Conservation (phyloP, 1,284 basidiomycete genomes). For the Abortiporus biennis region DNA sequence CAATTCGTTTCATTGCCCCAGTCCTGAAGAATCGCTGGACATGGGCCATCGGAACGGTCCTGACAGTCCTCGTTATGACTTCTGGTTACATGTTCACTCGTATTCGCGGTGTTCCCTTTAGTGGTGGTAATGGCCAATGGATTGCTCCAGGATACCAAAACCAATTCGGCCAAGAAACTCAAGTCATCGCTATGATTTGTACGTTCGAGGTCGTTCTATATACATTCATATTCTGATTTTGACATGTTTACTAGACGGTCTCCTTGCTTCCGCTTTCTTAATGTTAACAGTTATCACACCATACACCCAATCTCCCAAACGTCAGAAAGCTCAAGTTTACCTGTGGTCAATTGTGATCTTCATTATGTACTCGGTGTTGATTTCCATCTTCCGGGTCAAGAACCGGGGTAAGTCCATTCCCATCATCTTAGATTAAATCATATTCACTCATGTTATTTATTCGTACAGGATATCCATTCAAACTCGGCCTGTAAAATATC, state of each 20-base stretch:
- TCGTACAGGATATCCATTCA: conserved; percentile 69
- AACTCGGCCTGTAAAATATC: conserved; percentile 47
- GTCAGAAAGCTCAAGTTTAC: conserved; percentile 85
- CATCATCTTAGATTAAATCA: conserved; percentile 2
- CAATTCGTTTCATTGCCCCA: conserved; percentile 61
- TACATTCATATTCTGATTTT: background rate
- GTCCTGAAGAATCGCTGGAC: conserved; percentile 75
- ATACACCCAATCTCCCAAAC: conserved; percentile 63
- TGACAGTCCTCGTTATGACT: conserved; percentile 78
- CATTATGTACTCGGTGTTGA: conserved; percentile 82
- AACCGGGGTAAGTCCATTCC: conserved; percentile 62
- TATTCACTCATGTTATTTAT: conserved; percentile 4
- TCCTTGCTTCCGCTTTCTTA: conserved; percentile 76
- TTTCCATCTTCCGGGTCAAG: conserved; percentile 90
- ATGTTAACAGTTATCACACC: conserved; percentile 84
- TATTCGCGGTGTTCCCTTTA: conserved; percentile 81
- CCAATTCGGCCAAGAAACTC: conserved; percentile 91
- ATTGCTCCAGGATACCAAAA: conserved; percentile 86
- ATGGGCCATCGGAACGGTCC: conserved; percentile 64
- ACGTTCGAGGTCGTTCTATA: conserved; percentile 35
- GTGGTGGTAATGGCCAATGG: conserved; percentile 65
- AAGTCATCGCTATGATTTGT: conserved; percentile 87
- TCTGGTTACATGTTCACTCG: conserved; percentile 96
- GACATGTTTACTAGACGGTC: conserved; percentile 58
- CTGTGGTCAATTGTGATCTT: conserved; percentile 84